A percentile compares a stretch with the other conserved stretches of the same genome.
phyloP scores from a whole-genome alignment of 345 rosid genomes.

The Dovyalis caffra region DNA sequence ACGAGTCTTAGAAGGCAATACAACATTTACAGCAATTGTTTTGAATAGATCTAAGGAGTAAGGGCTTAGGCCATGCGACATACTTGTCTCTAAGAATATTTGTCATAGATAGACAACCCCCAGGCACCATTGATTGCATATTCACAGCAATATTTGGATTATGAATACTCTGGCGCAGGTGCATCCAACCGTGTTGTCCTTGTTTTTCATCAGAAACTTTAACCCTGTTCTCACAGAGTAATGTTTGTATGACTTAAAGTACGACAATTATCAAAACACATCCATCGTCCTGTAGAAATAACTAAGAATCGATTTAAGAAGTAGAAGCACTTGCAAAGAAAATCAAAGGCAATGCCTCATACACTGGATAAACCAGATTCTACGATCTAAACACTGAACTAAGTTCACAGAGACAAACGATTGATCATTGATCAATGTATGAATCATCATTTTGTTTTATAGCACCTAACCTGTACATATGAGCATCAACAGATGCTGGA shows the following conservation, averaged over 20 bases:
- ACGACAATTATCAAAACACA: too few relatives aligned
- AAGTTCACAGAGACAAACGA: background rate
- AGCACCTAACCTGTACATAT: constrained; percentile 72
- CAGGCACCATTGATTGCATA: constrained; percentile 63
- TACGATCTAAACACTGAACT: too few relatives aligned
- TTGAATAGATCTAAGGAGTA: background rate
- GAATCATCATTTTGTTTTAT: background rate
- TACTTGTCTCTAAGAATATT: constrained; percentile 55
- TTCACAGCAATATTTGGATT: constrained; percentile 84
- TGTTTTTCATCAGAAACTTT: constrained; percentile 51
- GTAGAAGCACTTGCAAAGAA: background rate
- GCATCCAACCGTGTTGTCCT: constrained; percentile 59
- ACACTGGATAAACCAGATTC: too few relatives aligned
- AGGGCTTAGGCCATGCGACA: constrained; percentile 7
- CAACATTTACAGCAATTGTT: background rate
- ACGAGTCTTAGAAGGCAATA: too few relatives aligned
- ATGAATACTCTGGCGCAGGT: constrained; percentile 90
- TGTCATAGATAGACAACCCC: constrained; percentile 62
- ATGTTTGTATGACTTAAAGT: background rate
- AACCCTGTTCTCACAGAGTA: constrained; percentile 41
- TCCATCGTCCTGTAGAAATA: too few relatives aligned
- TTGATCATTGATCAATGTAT: background rate
- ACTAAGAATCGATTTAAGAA: background rate
- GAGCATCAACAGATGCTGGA: constrained; percentile 78
- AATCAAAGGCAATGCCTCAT: too few relatives aligned